Conservation (phyloP, 495 filamentous ascomycete species). For the Aspergillus ellipticus region DNA sequence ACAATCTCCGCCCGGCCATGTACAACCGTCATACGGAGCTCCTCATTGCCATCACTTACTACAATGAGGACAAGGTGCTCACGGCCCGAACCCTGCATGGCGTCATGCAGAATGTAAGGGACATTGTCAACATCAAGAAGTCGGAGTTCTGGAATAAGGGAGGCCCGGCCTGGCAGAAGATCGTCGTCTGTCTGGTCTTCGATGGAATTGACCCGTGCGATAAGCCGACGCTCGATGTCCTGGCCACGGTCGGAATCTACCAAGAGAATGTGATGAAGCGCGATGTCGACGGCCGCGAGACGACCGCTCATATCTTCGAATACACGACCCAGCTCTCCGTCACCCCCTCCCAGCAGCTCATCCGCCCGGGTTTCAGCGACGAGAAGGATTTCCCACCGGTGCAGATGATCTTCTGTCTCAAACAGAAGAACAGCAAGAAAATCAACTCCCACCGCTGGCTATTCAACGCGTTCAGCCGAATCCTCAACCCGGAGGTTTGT, state of each 20-base stretch:
- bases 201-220: neutral
- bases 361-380: neutral
- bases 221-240: neutral
- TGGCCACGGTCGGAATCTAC: neutral
- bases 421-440: neutral
- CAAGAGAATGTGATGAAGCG: neutral
- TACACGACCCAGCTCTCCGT: neutral
- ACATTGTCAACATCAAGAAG: neutral
- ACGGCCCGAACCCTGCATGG: neutral
- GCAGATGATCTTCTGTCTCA: neutral
- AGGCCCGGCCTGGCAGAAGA: neutral
- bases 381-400: neutral
- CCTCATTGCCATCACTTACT: neutral
- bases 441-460: neutral
- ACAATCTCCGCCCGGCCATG: constrained; percentile 94
- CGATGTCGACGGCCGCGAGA: neutral
- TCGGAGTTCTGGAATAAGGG: neutral
- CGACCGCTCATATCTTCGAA: neutral
- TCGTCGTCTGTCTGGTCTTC: neutral
- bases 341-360: neutral
- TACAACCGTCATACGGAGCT: constrained; percentile 51
- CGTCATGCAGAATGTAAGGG: neutral
- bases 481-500: neutral
- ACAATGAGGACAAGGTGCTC: neutral
- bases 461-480: neutral